These are phyloP conservation scores for Rhizophagus clarus DNA, from an alignment of 192 early-diverging fungal species.

Conservation along the genomic window DNA sequence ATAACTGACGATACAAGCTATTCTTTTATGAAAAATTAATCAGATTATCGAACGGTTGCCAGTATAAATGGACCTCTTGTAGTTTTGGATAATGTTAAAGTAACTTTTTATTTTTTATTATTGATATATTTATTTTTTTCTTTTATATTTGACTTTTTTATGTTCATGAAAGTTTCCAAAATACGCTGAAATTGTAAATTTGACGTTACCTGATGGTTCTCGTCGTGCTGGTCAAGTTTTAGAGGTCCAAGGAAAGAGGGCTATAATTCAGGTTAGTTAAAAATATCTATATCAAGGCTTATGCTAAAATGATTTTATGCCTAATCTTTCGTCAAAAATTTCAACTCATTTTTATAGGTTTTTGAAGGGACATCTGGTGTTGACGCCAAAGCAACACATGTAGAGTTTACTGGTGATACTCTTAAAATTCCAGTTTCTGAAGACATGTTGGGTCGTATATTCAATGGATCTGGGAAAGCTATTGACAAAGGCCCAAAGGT, in stretches of 20 bases:
- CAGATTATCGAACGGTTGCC: constrained; percentile 96
- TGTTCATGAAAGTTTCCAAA: constrained; percentile 75
- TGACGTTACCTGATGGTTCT: constrained; percentile 96
- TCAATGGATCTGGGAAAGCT: constrained; percentile 98
- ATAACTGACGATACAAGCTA: neutral
- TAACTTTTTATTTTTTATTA: constrained; percentile 37
- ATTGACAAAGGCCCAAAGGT: constrained; percentile 99
- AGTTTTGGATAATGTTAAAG: constrained; percentile 98
- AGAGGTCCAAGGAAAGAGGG: constrained; percentile 95
- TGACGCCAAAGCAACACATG: constrained; percentile 94
- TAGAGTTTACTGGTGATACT: constrained; percentile 95
- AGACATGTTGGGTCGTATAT: constrained; percentile 98
- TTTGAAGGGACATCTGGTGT: constrained; percentile 98
- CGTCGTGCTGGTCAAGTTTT: constrained; percentile 95
- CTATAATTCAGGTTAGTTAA: constrained; percentile 83
- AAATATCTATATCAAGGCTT: neutral
- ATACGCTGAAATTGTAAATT: constrained; percentile 95
- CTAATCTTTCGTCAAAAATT: neutral
- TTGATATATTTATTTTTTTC: neutral
- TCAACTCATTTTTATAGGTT: constrained; percentile 53
- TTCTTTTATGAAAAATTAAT: neutral
- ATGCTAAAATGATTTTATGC: neutral
- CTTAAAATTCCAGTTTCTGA: constrained; percentile 97
- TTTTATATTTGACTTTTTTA: constrained; percentile 6
- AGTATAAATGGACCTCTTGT: constrained; percentile 99